Percentiles rank a stretch among this genome's conserved stretches.
Evolutionary conservation across 768 basidiomycete genomes (phyloP).

Genomic region (Suillus plorans): DNA sequence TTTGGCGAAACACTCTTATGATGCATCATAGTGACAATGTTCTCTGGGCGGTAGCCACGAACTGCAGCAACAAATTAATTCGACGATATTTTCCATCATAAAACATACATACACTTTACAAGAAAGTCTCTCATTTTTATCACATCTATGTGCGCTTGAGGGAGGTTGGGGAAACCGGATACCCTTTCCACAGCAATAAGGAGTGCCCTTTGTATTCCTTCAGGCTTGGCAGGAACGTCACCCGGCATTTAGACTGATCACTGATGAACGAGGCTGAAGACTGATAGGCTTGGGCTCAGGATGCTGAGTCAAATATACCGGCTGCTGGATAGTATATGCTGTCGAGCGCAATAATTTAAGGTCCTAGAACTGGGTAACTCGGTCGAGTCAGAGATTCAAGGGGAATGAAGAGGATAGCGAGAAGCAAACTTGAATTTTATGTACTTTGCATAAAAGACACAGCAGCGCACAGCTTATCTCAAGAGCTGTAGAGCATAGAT

Average conservation of each 20-base stretch:
- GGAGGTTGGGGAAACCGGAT: background rate
- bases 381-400: background rate
- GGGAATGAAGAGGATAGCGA: background rate
- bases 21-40: conserved; percentile 12
- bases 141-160: conserved; percentile 7
- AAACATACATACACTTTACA: background rate
- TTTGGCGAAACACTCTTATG: background rate
- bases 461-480: background rate
- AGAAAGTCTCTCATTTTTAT: conserved; percentile 3
- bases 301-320: background rate
- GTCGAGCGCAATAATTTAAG: background rate
- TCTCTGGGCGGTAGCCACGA: background rate
- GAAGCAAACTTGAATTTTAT: background rate
- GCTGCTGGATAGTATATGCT: background rate
- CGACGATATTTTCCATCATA: too few relatives aligned
- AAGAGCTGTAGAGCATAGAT: background rate
- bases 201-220: conserved; percentile 4
- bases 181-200: conserved; percentile 4
- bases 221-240: background rate
- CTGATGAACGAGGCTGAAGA: background rate
- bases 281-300: background rate
- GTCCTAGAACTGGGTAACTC: too few relatives aligned
- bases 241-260: background rate
- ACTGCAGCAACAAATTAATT: background rate
- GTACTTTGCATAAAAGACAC: background rate